These are phyloP conservation scores for Ligustrum vulgare DNA, from an alignment of 257 asterid species.

Conservation along the genomic window DNA sequence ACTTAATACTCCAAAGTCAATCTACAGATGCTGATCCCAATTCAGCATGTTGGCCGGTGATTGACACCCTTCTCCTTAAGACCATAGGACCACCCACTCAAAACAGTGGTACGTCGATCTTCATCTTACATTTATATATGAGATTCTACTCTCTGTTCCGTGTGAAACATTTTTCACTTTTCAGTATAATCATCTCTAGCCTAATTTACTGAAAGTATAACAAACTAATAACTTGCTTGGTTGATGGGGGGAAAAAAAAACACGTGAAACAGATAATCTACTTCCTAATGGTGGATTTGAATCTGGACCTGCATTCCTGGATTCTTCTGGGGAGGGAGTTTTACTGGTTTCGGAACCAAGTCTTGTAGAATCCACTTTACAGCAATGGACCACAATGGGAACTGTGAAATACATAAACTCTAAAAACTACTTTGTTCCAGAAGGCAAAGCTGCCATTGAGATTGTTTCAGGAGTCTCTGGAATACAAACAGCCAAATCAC, in stretches of 20 bases:
- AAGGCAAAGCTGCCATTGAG: slow-evolving; percentile 64
- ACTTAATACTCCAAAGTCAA: slow-evolving; percentile 52
- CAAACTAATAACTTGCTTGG: neutral
- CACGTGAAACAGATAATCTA: slow-evolving; percentile 35
- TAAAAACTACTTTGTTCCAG: slow-evolving; percentile 43
- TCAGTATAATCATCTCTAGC: neutral
- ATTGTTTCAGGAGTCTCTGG: slow-evolving; percentile 43
- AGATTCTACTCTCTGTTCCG: neutral
- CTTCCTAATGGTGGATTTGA: slow-evolving; percentile 66
- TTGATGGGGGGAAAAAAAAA: neutral
- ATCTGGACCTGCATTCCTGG: slow-evolving; percentile 49
- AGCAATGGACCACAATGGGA: slow-evolving; percentile 55
- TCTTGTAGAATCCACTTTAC: slow-evolving; percentile 49
- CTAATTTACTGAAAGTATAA: neutral
- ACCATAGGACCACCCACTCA: slow-evolving; percentile 28
- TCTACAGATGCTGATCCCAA: slow-evolving; percentile 37
- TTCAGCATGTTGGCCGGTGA: slow-evolving; percentile 63
- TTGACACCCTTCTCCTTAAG: slow-evolving; percentile 41
- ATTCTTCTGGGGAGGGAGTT: slow-evolving; percentile 38
- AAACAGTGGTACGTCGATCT: slow-evolving; percentile 27
- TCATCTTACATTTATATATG: neutral
- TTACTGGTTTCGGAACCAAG: slow-evolving; percentile 57
- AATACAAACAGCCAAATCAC: slow-evolving; percentile 48
- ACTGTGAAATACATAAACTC: slow-evolving; percentile 58
- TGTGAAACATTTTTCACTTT: neutral